Base-by-base conservation (phyloP, 2,329 filamentous ascomycete genomes). In the Pseudopyricularia cyperi region DNA sequence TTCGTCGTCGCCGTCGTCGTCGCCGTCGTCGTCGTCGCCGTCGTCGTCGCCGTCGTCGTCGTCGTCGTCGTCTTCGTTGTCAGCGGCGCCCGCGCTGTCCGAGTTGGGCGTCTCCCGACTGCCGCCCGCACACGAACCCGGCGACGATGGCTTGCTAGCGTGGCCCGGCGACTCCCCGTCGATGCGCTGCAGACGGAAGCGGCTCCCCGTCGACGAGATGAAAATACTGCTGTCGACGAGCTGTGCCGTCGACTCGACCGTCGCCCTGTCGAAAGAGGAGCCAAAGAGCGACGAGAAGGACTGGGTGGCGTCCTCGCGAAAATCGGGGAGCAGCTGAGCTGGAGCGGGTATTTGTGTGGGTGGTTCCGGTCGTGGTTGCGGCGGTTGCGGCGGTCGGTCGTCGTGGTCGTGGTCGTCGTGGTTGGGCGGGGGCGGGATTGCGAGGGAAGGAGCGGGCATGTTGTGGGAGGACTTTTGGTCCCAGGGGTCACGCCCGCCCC, bases 251-350 rank as follows among this genome's bases (percentile, higher is more conserved):
- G 58, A 56, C 46, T 61, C 60, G 54, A 62, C 49, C 44, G 57
- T 58, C 7, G 56, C 55, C 24, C 55, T 55, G 54, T 63, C 60
- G 24, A 63, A 61, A 49, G 56, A 54, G 52, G 48, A 52, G 46
- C 53, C 52, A 54, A 61, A 59, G 15, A 62, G 57, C 9, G 59
- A 57, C 50, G 60, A 62, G 52, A 61, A 59, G 33, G 60, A 60
- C 7, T 34, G 30, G 37, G 55, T 53, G 12, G 56, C 54, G 28
- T 59, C 57, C 49, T 61, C 60, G 51, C 57, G 52, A 50, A 62
- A 55, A 14, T 60, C 52, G 19, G 59, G 60, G 48, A 62, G 57
- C 56, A 53, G 57, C 52, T 54, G 44, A n/a, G n/a, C n/a, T n/a
- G n/a, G n/a, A n/a, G n/a, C n/a, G n/a, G n/a, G n/a, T n/a, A n/a